Evolutionary conservation across 2,329 filamentous ascomycete genomes (phyloP), one percentile per base, ranked within the genome.

Genomic region (Trichophyton rubrum): DNA sequence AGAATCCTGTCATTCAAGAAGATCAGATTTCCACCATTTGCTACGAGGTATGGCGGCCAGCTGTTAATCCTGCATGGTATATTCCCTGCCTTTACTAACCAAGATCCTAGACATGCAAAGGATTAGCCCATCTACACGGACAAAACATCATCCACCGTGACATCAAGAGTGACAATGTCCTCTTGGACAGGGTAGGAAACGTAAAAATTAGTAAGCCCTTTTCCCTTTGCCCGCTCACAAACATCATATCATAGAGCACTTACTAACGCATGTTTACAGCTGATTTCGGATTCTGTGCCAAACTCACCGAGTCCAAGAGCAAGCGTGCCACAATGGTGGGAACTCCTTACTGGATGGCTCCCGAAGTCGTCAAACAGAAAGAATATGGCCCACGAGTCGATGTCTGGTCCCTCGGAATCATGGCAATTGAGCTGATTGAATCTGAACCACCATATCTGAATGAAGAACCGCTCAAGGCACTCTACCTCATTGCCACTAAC

Each of bases 351-450:
- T 99, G 93, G 93, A 99, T 99, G 93, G 93, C 93, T 7, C 93
- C 93, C 41, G 93, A 99, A 75, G 93, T 99, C 51, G 93, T 99
- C 72, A 97, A 97, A 79, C 93, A 97, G 74, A 97, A 97, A 79
- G 92, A 96, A 75, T 99, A 99, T 70, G 93, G 92, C 43, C 88
- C 89, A 71, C 97, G 97, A 80, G 93, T 97, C 64, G 93, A 99
- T 71, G 96, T 97, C 71, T 99, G 93, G 93, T 96, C 91, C 33
- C 79, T 99, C 64, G 93, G 93, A 70, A 99, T 99, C 77, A 99
- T 97, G 93, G 92, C 93, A 24, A 97, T 99, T 70, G 93, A 99
- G 76, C 96, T 99, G 93, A 97, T 97, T 70, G 93, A 99, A 73
- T 95, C 90, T 17, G 93, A 99, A 74, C 93, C 93, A 4, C 93